Evolutionary conservation across 2,329 filamentous ascomycete genomes (phyloP).

Genomic region (Ceratocystiopsis sp.): DNA sequence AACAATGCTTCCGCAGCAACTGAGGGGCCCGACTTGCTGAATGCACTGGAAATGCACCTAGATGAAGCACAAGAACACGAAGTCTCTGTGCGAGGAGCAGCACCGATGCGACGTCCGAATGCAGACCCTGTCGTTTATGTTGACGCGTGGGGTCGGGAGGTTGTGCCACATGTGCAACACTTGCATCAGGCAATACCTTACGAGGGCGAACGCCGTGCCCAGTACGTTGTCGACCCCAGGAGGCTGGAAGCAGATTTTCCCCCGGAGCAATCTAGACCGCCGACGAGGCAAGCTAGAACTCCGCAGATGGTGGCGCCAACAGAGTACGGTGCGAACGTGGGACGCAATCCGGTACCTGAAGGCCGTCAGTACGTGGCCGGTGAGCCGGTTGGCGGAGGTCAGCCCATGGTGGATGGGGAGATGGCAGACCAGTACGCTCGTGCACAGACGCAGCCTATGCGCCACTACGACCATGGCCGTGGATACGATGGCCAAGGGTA

Average conservation of each 20-base stretch:
- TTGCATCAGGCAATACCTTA: conserved; percentile 11
- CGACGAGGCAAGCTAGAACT: too few species aligned
- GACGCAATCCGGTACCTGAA: too few species aligned
- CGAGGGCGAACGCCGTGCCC: neutral
- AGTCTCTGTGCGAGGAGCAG: too few species aligned
- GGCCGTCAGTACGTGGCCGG: too few species aligned
- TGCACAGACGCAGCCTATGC: too few species aligned
- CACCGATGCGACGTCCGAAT: neutral
- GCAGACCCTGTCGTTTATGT: neutral
- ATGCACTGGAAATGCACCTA: conserved; percentile 14
- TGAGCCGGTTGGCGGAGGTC: too few species aligned
- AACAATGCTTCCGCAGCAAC: neutral
- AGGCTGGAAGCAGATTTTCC: neutral
- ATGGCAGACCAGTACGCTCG: too few species aligned
- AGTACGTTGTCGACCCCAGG: neutral
- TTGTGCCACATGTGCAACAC: neutral
- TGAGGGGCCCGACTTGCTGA: conserved; percentile 9
- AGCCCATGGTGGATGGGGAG: too few species aligned
- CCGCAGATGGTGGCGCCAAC: too few species aligned
- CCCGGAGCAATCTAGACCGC: neutral
- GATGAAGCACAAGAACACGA: conserved; percentile 1
- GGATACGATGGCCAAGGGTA: too few species aligned
- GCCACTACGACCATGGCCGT: too few species aligned
- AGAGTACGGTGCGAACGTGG: too few species aligned
- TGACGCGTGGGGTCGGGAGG: neutral